phyloP scores from a whole-genome alignment of 202 grass and related monocot species.

The Eragrostis tef region DNA sequence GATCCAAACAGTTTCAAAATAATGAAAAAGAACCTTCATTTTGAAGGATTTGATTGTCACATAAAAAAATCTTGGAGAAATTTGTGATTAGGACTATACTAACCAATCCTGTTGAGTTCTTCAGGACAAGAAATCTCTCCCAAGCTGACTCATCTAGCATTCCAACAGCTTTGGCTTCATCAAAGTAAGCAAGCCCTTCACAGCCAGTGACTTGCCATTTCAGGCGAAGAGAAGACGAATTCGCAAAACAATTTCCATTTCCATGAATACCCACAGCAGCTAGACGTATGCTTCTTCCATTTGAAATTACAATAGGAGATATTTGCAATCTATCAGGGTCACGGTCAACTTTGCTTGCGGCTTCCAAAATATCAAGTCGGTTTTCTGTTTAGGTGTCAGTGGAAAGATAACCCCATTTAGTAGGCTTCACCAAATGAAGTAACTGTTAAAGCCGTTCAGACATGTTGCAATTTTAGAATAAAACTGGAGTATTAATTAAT shows the following conservation, averaged over 20 bases:
- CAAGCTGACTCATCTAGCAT: slow-evolving; percentile 61
- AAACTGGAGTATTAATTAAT: slow-evolving; percentile 46
- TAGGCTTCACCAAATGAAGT: slow-evolving; percentile 7
- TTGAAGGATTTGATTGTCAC: too few relatives aligned
- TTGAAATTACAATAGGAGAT: slow-evolving; percentile 80
- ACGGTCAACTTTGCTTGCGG: slow-evolving; percentile 67
- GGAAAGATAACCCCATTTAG: slow-evolving; percentile 1
- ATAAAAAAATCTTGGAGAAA: background rate
- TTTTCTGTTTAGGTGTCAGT: slow-evolving; percentile 62
- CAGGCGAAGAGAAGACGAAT: slow-evolving; percentile 91
- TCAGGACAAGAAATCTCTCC: slow-evolving; percentile 88
- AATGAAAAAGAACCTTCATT: too few relatives aligned
- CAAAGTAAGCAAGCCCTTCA: slow-evolving; percentile 73
- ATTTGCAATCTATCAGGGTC: slow-evolving; percentile 66
- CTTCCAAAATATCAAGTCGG: slow-evolving; percentile 72
- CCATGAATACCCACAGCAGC: slow-evolving; percentile 76
- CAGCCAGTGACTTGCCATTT: slow-evolving; percentile 80
- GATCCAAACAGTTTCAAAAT: too few relatives aligned
- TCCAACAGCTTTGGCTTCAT: slow-evolving; percentile 46
- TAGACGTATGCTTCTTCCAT: slow-evolving; percentile 77
- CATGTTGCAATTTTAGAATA: slow-evolving; percentile 13
- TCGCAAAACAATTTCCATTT: slow-evolving; percentile 73
- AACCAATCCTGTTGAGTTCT: slow-evolving; percentile 93
- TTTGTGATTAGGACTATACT: slow-evolving; percentile 42
- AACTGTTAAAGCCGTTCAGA: slow-evolving; percentile 4